phyloP scores from a whole-genome alignment of 2,329 filamentous ascomycete species.

The Helotiales sp. region DNA sequence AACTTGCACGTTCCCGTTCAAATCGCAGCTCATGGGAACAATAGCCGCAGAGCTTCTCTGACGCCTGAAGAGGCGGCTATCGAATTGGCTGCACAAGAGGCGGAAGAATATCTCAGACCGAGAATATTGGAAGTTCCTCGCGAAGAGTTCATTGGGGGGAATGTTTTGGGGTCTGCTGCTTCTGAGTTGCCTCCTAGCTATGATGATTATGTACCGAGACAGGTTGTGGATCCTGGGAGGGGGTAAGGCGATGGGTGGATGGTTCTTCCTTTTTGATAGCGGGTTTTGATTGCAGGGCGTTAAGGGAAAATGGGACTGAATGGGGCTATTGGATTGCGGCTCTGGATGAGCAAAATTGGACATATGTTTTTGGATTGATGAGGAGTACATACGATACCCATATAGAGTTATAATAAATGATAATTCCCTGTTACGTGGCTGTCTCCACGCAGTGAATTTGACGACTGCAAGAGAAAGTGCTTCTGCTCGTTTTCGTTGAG shows the following conservation, averaged over 20 bases:
- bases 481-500: too few species aligned
- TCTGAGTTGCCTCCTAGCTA: slow-evolving; percentile 40
- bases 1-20: slow-evolving; percentile 40
- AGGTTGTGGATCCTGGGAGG: slow-evolving; percentile 24
- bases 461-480: too few species aligned
- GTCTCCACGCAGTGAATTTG: background rate
- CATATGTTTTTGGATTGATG: background rate
- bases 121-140: slow-evolving; percentile 39
- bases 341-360: background rate
- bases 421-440: background rate
- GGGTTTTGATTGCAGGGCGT: slow-evolving; percentile 5
- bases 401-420: background rate
- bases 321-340: background rate
- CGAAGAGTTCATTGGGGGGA: slow-evolving; percentile 35
- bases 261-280: background rate
- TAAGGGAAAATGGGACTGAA: background rate
- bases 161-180: slow-evolving; percentile 27
- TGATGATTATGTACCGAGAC: slow-evolving; percentile 31
- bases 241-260: background rate
- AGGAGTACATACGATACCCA: slow-evolving; percentile 14
- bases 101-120: slow-evolving; percentile 37
- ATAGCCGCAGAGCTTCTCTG: slow-evolving; percentile 30
- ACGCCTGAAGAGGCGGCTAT: slow-evolving; percentile 28
- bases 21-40: slow-evolving; percentile 38
- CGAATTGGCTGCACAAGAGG: slow-evolving; percentile 35